A percentile compares a stretch with the other conserved stretches of the same genome.
phyloP scores from a whole-genome alignment of 768 basidiomycete genomes.

The Gloeophyllum trabeum region DNA sequence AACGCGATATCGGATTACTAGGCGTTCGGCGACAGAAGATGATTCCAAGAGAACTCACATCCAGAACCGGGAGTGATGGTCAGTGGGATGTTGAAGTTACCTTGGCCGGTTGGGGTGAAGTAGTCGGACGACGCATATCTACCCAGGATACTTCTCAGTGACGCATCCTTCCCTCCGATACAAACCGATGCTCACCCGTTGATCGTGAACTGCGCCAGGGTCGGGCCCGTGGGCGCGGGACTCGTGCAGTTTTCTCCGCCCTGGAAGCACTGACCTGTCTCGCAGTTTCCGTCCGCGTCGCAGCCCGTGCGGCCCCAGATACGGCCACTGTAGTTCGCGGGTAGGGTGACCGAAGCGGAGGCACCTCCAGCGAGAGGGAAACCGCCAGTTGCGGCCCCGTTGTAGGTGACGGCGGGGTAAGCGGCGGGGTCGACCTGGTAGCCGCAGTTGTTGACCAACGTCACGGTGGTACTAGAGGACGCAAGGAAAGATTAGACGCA shows the following conservation, averaged over 20 bases:
- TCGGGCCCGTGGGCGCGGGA: not conserved
- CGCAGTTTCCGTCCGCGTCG: not conserved
- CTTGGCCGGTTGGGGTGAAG: not conserved
- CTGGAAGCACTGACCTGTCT: not conserved
- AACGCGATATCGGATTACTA: not conserved
- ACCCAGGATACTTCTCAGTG: not conserved
- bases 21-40: not conserved
- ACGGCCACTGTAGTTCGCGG: not conserved
- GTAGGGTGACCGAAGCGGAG: not conserved
- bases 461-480: too few relatives aligned
- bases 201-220: not conserved
- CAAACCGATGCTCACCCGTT: not conserved
- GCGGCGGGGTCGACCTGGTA: not conserved
- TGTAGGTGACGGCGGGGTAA: not conserved
- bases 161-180: not conserved
- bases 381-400: not conserved
- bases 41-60: not conserved
- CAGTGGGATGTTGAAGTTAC: not conserved
- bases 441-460: not conserved
- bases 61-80: not conserved
- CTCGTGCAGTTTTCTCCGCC: not conserved
- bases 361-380: not conserved
- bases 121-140: not conserved
- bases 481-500: too few relatives aligned
- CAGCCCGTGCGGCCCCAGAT: not conserved